phyloP scores from a whole-genome alignment of 75 land plant species.

The Isoetes taiwanensis region DNA sequence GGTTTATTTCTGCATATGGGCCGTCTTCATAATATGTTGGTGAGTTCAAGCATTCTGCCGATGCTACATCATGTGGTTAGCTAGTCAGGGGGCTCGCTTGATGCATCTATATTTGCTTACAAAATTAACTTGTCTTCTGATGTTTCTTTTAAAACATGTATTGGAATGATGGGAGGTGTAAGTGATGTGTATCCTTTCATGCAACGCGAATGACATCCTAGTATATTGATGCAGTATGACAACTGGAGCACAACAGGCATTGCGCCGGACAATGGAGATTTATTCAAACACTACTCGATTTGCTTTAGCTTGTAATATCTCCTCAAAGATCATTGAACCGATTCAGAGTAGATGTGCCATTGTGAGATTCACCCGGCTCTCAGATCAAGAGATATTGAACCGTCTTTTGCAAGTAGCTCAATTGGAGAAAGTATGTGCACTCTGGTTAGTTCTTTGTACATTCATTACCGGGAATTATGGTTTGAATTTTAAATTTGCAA shows the following conservation, averaged over 20 bases:
- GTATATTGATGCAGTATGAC: slow-evolving; percentile 64
- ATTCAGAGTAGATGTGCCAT: slow-evolving; percentile 99
- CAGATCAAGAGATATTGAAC: slow-evolving; percentile 83
- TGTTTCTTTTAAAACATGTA: too few relatives aligned
- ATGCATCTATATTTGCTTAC: too few relatives aligned
- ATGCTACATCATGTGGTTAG: too few relatives aligned
- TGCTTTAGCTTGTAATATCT: slow-evolving; percentile 97
- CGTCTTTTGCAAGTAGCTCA: slow-evolving; percentile 76
- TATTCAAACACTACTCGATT: slow-evolving; percentile 98
- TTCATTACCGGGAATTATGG: neutral
- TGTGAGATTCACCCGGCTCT: slow-evolving; percentile 83
- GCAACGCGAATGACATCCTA: too few relatives aligned
- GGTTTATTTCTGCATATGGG: too few relatives aligned
- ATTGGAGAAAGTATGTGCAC: slow-evolving; percentile 64
- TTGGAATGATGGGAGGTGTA: too few relatives aligned
- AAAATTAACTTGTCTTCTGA: too few relatives aligned
- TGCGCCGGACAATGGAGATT: slow-evolving; percentile 98
- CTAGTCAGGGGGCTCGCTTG: too few relatives aligned
- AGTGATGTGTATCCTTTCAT: too few relatives aligned
- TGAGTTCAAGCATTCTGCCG: too few relatives aligned
- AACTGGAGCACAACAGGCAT: slow-evolving; percentile 96
- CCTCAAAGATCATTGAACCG: slow-evolving; percentile 96
- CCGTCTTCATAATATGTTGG: too few relatives aligned
- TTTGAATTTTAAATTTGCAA: neutral
- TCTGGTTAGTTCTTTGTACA: neutral